Evolutionary conservation across 116 monocot genomes (phyloP).

Genomic region (Cymodocea nodosa): DNA sequence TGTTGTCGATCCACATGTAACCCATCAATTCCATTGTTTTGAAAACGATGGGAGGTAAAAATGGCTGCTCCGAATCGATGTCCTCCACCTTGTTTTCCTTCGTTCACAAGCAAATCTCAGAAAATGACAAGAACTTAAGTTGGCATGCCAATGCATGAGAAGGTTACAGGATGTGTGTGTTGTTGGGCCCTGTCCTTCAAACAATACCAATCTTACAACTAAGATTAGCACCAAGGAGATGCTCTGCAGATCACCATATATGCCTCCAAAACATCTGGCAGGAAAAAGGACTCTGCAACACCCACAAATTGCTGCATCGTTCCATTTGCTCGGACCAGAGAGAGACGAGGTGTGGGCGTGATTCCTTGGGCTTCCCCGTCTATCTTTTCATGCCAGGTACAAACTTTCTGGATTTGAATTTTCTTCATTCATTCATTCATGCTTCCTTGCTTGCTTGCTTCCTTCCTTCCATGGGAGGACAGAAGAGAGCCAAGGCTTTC

Average conservation of each 20-base stretch:
- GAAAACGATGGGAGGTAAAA: no score
- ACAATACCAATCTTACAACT: not conserved
- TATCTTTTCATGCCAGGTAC: not conserved
- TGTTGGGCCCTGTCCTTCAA: not conserved
- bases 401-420: not conserved
- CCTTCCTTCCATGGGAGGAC: no score
- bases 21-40: no score
- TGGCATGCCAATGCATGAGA: slow-evolving; percentile 8
- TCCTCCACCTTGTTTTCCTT: no score
- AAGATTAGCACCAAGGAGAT: slow-evolving; percentile 3
- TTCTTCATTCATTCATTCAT: not conserved
- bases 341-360: not conserved
- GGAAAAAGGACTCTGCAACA: not conserved
- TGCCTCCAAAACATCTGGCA: not conserved
- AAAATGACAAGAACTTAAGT: slow-evolving; percentile 5
- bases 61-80: no score
- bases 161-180: not conserved
- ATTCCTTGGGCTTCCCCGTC: not conserved
- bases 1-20: no score
- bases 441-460: no score
- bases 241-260: slow-evolving; percentile 2
- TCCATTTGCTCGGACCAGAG: not conserved
- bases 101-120: not conserved
- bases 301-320: not conserved
- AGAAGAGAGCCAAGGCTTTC: no score